Evolutionary conservation across 2,329 filamentous ascomycete genomes (phyloP), one percentile per base, ranked within the genome.

Genomic region (Colletotrichum incanum): DNA sequence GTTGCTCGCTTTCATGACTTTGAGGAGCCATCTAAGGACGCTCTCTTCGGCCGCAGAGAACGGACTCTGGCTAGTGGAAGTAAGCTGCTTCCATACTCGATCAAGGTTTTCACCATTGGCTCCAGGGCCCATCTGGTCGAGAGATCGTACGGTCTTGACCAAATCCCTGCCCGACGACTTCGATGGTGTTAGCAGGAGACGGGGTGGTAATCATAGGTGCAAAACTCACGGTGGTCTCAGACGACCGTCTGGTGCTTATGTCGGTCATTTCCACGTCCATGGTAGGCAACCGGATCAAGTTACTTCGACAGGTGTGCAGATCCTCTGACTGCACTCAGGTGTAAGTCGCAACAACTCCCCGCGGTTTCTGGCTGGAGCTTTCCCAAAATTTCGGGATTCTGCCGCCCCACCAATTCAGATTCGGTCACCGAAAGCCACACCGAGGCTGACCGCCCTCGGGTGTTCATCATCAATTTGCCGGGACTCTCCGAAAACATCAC

Each of bases 1-100:
- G 14, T 71, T 75, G 64, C 70, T 76, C 50, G 82, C 84, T 72
- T 86, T 86, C 88, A 91, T 90, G 65, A 86, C 86, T 76, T 91
- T 90, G 65, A 93, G 85, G 1, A 94, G 84, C 85, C 91, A 90
- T 82, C 89, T 86, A 67, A 93, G 77, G 63, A 90, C 86, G 71
- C 86, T 89, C 75, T 90, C 87, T 74, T 91, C 88, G 3, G 86
- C 84, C 2, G 88, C 88, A 73, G 85, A 87, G 56, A 88, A 88
- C 45, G 81, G 80, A 1, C 81, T 80, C 28, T 82, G 78, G 3
- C 81, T 82, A 2, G 83, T 82, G 2, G 82, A 80, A 5, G 84
- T 82, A n/a, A 91, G 79, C 7, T 82, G 79, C 8, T 79, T 80
- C 88, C 87, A 90, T 18, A 91, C 75, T 26, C 80, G 79, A 65